phyloP scores from a whole-genome alignment of 768 basidiomycete species.

The Termitomyces sp. region DNA sequence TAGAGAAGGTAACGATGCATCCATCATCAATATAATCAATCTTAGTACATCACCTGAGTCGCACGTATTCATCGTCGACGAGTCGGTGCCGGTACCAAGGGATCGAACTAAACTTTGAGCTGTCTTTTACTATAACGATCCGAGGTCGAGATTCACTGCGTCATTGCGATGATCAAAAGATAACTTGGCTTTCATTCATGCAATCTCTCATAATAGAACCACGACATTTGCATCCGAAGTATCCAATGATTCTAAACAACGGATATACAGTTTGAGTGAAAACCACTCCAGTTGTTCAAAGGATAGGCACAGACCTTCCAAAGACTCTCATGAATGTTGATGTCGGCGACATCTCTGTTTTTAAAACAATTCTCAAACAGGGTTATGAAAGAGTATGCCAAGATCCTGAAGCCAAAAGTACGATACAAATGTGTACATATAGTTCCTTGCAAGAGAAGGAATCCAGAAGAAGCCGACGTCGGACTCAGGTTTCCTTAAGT shows the following conservation, averaged over 20 bases:
- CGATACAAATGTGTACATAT: background rate
- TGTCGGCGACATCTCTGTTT: background rate
- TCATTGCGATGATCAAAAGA: background rate
- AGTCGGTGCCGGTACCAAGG: background rate
- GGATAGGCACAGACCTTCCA: background rate
- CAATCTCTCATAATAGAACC: too few species aligned
- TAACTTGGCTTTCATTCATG: background rate
- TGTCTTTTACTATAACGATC: background rate
- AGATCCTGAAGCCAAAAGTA: background rate
- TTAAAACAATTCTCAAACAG: background rate
- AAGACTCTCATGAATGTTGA: background rate
- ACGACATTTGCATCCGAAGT: too few species aligned
- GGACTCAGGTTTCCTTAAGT: background rate
- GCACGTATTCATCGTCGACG: background rate
- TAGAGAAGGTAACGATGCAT: background rate
- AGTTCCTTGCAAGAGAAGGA: background rate
- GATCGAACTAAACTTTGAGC: background rate
- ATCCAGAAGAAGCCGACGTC: background rate
- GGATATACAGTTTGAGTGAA: background rate
- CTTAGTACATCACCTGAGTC: background rate
- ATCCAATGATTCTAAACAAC: too few species aligned
- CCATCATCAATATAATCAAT: background rate
- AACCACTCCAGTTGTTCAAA: background rate
- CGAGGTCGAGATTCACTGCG: background rate
- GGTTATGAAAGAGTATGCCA: background rate